These are phyloP conservation scores for Thalassiosira pacifica DNA, from an alignment of 352 stramenopile genomes.

Conservation along the genomic window DNA sequence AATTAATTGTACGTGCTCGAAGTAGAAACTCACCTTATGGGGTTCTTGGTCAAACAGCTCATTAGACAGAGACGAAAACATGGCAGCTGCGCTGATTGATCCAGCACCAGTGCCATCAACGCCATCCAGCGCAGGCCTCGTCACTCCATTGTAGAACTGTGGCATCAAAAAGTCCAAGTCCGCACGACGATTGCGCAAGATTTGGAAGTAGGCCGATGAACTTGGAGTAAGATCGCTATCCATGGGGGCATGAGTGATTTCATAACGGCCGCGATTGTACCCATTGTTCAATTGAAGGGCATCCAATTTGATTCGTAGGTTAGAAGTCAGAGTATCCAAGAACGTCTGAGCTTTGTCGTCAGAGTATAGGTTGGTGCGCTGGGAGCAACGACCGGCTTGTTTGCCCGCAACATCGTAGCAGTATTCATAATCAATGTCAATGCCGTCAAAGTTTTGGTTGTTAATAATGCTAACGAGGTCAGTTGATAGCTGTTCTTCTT, in stretches of 20 bases:
- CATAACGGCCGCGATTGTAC: conserved; percentile 53
- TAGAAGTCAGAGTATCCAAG: conserved; percentile 63
- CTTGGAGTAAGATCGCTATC: conserved; percentile 59
- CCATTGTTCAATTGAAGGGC: conserved; percentile 44
- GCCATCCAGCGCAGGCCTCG: conserved; percentile 46
- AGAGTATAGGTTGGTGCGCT: conserved; percentile 60
- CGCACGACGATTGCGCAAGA: conserved; percentile 35
- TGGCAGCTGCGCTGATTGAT: conserved; percentile 15
- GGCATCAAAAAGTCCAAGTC: conserved; percentile 78
- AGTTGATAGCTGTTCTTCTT: conserved; percentile 67
- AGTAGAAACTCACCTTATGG: conserved; percentile 49
- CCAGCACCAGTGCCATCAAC: conserved; percentile 39
- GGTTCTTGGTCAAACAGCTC: conserved; percentile 71
- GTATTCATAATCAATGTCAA: conserved; percentile 84
- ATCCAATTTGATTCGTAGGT: conserved; percentile 67
- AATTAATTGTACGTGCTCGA: neutral
- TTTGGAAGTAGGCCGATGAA: conserved; percentile 52
- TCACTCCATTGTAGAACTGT: conserved; percentile 81
- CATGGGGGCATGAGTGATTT: conserved; percentile 79
- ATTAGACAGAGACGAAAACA: conserved; percentile 56
- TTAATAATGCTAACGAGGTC: conserved; percentile 63
- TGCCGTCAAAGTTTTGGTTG: conserved; percentile 69
- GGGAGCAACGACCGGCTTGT: conserved; percentile 44
- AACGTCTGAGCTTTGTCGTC: conserved; percentile 72
- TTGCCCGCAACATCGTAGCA: conserved; percentile 64